Evolutionary conservation across 345 rosid species (phyloP).

Genomic region (Murraya koenigii): DNA sequence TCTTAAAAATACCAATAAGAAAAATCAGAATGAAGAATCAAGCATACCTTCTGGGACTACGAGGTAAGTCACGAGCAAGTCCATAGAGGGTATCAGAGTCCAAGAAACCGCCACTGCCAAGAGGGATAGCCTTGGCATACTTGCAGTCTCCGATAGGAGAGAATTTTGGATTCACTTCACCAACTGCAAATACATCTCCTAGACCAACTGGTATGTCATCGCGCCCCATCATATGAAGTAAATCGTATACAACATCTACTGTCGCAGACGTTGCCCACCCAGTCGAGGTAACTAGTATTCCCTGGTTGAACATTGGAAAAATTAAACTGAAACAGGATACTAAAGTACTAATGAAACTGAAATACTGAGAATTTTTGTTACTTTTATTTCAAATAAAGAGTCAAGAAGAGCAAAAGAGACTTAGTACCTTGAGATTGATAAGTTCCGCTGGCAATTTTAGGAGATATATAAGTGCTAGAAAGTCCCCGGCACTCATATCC

Average conservation of each 20-base stretch:
- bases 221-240: slow-evolving; percentile 96
- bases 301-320: slow-evolving; percentile 34
- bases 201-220: slow-evolving; percentile 88
- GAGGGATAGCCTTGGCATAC: slow-evolving; percentile 68
- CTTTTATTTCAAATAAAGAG: neutral
- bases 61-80: slow-evolving; percentile 66
- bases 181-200: slow-evolving; percentile 61
- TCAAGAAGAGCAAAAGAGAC: neutral
- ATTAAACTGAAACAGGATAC: neutral
- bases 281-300: slow-evolving; percentile 67
- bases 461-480: slow-evolving; percentile 71
- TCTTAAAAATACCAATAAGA: neutral
- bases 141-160: slow-evolving; percentile 72
- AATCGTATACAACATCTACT: slow-evolving; percentile 70
- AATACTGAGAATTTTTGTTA: neutral
- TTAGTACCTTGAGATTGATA: slow-evolving; percentile 17
- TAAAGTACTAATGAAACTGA: neutral
- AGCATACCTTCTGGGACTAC: slow-evolving; percentile 76
- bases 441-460: slow-evolving; percentile 73
- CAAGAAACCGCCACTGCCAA: slow-evolving; percentile 77
- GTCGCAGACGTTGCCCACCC: slow-evolving; percentile 98
- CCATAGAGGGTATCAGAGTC: slow-evolving; percentile 93
- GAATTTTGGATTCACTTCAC: slow-evolving; percentile 52
- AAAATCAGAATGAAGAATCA: neutral
- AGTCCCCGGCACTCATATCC: slow-evolving; percentile 97